Conservation (phyloP, 1,284 basidiomycete genomes). For the Cryptococcus sp. region DNA sequence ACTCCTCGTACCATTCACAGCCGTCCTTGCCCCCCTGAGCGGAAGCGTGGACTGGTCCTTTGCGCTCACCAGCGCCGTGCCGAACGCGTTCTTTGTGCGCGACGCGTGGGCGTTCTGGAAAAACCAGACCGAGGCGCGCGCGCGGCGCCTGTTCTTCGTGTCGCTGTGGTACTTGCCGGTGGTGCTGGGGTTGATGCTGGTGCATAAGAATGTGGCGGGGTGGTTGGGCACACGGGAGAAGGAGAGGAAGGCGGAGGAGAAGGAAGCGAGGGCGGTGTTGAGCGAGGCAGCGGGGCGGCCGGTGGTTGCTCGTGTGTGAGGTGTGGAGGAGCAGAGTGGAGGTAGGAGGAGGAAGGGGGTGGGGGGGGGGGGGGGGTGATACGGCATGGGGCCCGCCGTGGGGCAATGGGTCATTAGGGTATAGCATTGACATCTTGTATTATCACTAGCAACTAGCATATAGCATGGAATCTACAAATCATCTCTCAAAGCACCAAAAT, state of each 20-base stretch:
- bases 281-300: constrained; percentile 7
- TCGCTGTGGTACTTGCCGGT: constrained; percentile 90
- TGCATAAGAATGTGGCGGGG: constrained; percentile 77
- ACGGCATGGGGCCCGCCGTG: too few species aligned
- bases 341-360: too few species aligned
- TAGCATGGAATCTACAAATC: too few species aligned
- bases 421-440: too few species aligned
- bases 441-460: too few species aligned
- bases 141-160: constrained; percentile 73
- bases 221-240: constrained; percentile 61
- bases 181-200: constrained; percentile 88
- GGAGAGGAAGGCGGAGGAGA: constrained; percentile 23
- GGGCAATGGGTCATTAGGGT: too few species aligned
- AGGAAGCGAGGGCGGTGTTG: constrained; percentile 31
- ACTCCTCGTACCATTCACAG: constrained; percentile 74
- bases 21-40: constrained; percentile 74
- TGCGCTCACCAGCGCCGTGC: constrained; percentile 69
- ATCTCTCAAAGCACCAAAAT: too few species aligned
- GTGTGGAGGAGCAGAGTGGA: too few species aligned
- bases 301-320: too few species aligned
- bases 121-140: constrained; percentile 64
- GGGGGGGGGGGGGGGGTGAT: too few species aligned
- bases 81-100: constrained; percentile 69
- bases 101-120: constrained; percentile 76
- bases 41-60: constrained; percentile 87